A percentile compares a stretch with the other conserved stretches of the same genome.
These are phyloP conservation scores for Erythrobasidium hasegawianum DNA, from an alignment of 1,284 basidiomycete species.

Conservation along the genomic window DNA sequence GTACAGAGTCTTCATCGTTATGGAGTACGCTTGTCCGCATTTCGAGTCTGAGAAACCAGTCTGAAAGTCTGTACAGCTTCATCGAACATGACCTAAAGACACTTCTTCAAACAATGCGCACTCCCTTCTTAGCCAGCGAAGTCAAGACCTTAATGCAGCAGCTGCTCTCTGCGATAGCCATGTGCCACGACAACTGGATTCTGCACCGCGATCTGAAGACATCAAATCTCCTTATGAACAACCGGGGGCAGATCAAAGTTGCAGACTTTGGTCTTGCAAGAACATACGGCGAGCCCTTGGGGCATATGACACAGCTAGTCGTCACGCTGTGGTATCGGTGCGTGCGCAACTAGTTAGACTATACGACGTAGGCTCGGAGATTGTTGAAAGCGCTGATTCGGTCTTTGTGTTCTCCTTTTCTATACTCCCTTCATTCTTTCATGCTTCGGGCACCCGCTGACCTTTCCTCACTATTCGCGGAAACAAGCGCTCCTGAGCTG, in stretches of 20 bases:
- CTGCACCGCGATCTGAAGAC: conserved; percentile 97
- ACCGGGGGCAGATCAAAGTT: conserved; percentile 95
- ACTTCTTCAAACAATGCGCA: conserved; percentile 84
- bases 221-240: conserved; percentile 97
- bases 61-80: conserved; percentile 68
- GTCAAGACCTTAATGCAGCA: conserved; percentile 95
- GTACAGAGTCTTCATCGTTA: conserved; percentile 44
- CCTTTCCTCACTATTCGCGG: no score
- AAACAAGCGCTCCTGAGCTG: conserved; percentile 84
- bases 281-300: conserved; percentile 90
- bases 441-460: no score
- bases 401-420: not conserved
- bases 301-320: conserved; percentile 93
- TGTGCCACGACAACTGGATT: conserved; percentile 96
- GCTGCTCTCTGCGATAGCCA: conserved; percentile 82
- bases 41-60: not conserved
- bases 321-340: conserved; percentile 99
- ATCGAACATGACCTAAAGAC: conserved; percentile 99
- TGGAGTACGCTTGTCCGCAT: conserved; percentile 35
- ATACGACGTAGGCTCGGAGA: not conserved
- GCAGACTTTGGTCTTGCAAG: conserved; percentile 97
- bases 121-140: conserved; percentile 92
- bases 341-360: conserved; percentile 46
- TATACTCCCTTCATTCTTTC: not conserved
- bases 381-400: conserved; percentile 30